Evolutionary conservation across 164 flowering plant genomes (phyloP), one percentile per base, ranked within the genome.

Genomic region (Sedum album): DNA sequence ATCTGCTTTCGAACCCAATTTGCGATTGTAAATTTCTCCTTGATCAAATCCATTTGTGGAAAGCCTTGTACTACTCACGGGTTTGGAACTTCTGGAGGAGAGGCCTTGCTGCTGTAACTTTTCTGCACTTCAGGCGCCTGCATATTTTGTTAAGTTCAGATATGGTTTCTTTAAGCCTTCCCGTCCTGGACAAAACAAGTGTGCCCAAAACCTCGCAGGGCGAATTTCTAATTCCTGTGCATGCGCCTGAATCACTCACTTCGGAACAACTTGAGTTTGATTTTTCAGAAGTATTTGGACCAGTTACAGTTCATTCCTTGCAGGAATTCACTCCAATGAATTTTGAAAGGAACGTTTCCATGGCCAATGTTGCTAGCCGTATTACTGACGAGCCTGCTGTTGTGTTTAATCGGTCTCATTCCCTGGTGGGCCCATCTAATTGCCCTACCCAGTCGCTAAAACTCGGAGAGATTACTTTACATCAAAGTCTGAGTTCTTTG

Each of bases 281-380:
- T 71, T 93, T 93, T 75, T 77, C 87, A 65, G 97, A 93, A 76
- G 87, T 91, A n/a, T 93, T 93, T 82, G 98, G 98, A 67, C 89
- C 98, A 60, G 25, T 77, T 18, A 80, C 89, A 23, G 73, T 69
- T 76, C 83, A 81, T 55, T 38, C 75, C 6, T 20, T 86, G 13
- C 14, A 46, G 26, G 88, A 86, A 68, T 68, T 70, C 23, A 66
- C 70, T 71, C 33, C 67, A 31, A 79, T 31, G 25, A 82, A 79
- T 73, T 65, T 65, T 20, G 78, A 36, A 4, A 26, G 20, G 33
- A 6, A 67, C 35, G 66, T 63, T 5, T 35, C 60, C 26, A 68
- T 42, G 0, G 55, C 62, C 39, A 88, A 76, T 61, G 69, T 36
- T 5, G 79, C 18, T 35, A 81, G 84, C 60, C 68, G 79, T 17